Percentiles rank a stretch among this genome's conserved stretches.
Evolutionary conservation across 768 basidiomycete species (phyloP).

Genomic region (Botryobasidium botryosum): DNA sequence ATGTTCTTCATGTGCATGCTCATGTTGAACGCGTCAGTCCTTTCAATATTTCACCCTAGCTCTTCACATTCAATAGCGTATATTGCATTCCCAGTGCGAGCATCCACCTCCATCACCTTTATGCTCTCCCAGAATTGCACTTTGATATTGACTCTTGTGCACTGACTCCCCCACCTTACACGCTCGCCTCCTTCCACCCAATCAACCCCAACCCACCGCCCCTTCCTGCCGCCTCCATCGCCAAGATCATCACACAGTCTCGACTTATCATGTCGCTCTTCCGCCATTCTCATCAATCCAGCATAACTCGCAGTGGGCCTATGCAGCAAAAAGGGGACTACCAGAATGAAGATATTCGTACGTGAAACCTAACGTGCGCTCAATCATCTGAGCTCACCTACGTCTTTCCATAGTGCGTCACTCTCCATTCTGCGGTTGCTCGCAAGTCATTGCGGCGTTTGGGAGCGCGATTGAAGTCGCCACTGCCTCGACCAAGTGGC

Average conservation of each 20-base stretch:
- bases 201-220: neutral
- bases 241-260: neutral
- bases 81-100: neutral
- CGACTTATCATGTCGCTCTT: neutral
- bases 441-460: constrained; percentile 1
- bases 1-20: neutral
- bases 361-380: too few relatives aligned
- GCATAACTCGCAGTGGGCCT: too few relatives aligned
- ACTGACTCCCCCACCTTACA: neutral
- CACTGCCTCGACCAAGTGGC: constrained; percentile 1
- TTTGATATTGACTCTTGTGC: neutral
- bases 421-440: constrained; percentile 3
- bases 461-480: constrained; percentile 1
- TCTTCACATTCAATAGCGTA: too few relatives aligned
- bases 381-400: too few relatives aligned
- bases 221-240: neutral
- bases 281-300: neutral
- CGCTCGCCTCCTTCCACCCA: neutral
- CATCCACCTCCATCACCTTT: constrained; percentile 4
- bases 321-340: too few relatives aligned
- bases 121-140: constrained; percentile 2
- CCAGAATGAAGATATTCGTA: too few relatives aligned
- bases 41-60: neutral
- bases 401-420: constrained; percentile 1
- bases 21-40: constrained; percentile 1